phyloP scores from a whole-genome alignment of 345 rosid species.

The Combretum micranthum region DNA sequence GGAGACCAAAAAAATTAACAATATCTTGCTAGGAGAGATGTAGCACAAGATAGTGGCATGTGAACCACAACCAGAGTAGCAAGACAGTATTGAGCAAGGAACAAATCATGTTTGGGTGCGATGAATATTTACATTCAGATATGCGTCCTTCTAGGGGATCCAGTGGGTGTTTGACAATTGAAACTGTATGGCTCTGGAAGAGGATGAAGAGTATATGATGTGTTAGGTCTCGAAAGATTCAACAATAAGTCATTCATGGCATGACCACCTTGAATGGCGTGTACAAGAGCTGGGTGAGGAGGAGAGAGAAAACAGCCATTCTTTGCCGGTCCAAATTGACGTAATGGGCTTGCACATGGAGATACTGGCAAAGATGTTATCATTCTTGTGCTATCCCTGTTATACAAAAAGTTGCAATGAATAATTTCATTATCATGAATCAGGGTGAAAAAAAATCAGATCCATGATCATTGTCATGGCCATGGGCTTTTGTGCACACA shows the following conservation, averaged over 20 bases:
- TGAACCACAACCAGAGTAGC: too few species aligned
- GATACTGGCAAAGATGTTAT: slow-evolving; percentile 85
- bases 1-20: background rate
- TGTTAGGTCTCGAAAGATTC: slow-evolving; percentile 22
- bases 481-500: background rate
- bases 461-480: background rate
- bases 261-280: slow-evolving; percentile 46
- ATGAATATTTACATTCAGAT: slow-evolving; percentile 1
- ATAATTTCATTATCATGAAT: slow-evolving; percentile 1
- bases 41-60: too few species aligned
- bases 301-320: slow-evolving; percentile 76
- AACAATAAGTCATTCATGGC: slow-evolving; percentile 43
- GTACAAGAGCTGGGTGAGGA: slow-evolving; percentile 53
- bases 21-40: too few species aligned
- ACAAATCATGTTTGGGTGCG: background rate
- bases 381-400: slow-evolving; percentile 63
- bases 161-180: slow-evolving; percentile 9
- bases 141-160: slow-evolving; percentile 12
- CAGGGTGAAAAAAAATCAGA: background rate
- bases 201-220: slow-evolving; percentile 3
- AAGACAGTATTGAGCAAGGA: too few species aligned
- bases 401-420: slow-evolving; percentile 2
- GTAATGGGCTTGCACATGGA: slow-evolving; percentile 83
- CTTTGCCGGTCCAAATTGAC: slow-evolving; percentile 52
- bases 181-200: slow-evolving; percentile 7